A percentile compares a stretch with the other conserved stretches of the same genome.
phyloP scores from a whole-genome alignment of 1,139 yeast genomes.

The Pichia sp. region DNA sequence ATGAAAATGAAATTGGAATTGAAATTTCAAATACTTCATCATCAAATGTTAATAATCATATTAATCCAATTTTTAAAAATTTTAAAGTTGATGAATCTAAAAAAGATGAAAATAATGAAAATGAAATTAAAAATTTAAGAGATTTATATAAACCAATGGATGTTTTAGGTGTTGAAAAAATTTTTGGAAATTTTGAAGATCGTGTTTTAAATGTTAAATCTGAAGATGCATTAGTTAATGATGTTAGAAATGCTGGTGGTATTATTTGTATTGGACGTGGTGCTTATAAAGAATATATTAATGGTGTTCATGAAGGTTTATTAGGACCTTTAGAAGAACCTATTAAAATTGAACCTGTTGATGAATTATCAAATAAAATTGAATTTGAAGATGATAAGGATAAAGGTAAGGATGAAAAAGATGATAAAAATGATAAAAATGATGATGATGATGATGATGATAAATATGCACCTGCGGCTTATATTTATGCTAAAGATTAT shows the following conservation, averaged over 20 bases:
- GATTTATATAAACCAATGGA: conserved; percentile 38
- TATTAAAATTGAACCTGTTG: conserved; percentile 3
- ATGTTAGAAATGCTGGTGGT: conserved; percentile 62
- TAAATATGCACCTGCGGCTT: conserved; percentile 50
- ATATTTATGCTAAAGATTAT: conserved; percentile 53
- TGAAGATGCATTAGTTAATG: conserved; percentile 41
- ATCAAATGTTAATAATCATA: neutral
- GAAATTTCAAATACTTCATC: too few relatives aligned
- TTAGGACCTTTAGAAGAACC: conserved; percentile 79
- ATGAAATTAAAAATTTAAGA: conserved; percentile 34
- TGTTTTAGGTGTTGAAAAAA: conserved; percentile 52
- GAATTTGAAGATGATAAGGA: conserved; percentile 7
- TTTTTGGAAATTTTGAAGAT: conserved; percentile 24
- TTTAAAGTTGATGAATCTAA: conserved; percentile 5
- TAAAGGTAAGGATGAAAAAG: conserved; percentile 13
- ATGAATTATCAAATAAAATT: conserved; percentile 9
- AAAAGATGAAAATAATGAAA: conserved; percentile 8
- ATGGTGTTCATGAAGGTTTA: conserved; percentile 91
- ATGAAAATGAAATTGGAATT: conserved; percentile 3
- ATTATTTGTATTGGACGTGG: conserved; percentile 92
- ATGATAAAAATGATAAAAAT: conserved; percentile 23
- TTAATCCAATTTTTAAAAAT: conserved; percentile 10
- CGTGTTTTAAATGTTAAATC: conserved; percentile 26
- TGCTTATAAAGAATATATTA: conserved; percentile 84
- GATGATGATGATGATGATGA: conserved; percentile 27